Percentiles rank a stretch among this genome's conserved stretches.
Evolutionary conservation across 495 filamentous ascomycete genomes (phyloP).

Genomic region (Oidiodendron maius): DNA sequence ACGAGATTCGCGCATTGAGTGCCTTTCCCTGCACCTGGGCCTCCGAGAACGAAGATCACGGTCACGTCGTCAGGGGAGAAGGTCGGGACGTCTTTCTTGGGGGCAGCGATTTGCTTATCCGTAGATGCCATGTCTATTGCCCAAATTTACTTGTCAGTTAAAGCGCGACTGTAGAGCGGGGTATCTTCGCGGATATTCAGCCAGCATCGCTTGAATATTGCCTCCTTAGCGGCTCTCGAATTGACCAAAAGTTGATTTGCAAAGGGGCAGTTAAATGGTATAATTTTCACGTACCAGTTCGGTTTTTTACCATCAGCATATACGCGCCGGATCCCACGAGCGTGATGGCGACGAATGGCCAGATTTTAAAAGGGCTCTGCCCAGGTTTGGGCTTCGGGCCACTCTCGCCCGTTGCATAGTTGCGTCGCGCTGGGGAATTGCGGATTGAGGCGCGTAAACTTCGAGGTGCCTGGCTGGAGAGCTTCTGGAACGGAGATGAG

Average conservation of each 20-base stretch:
- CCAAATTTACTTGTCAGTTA: not conserved
- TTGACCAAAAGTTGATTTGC: not conserved
- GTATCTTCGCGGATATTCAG: not conserved
- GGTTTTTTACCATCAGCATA: conserved; percentile 53
- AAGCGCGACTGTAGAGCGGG: not conserved
- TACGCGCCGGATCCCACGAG: conserved; percentile 53
- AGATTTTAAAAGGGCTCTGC: conserved; percentile 48
- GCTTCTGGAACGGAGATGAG: conserved; percentile 4
- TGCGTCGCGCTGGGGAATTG: conserved; percentile 14
- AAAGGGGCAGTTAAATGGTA: not conserved
- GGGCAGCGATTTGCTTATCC: conserved; percentile 38
- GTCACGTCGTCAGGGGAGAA: conserved; percentile 78
- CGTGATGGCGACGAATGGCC: conserved; percentile 59
- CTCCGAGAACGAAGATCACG: conserved; percentile 82
- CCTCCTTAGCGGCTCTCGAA: conserved; percentile 22
- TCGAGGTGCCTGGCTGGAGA: conserved; percentile 1
- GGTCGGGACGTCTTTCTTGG: conserved; percentile 54
- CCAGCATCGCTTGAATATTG: not conserved
- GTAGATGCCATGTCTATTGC: conserved; percentile 30
- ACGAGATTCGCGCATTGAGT: conserved; percentile 89
- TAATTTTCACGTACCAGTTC: conserved; percentile 28
- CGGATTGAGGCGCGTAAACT: conserved; percentile 5
- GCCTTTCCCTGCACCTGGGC: conserved; percentile 73
- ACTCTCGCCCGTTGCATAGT: conserved; percentile 21
- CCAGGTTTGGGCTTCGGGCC: conserved; percentile 27